Evolutionary conservation across 148 eudicot species (phyloP), one percentile per base, ranked within the genome.

Genomic region (Heliamphora exappendiculata): DNA sequence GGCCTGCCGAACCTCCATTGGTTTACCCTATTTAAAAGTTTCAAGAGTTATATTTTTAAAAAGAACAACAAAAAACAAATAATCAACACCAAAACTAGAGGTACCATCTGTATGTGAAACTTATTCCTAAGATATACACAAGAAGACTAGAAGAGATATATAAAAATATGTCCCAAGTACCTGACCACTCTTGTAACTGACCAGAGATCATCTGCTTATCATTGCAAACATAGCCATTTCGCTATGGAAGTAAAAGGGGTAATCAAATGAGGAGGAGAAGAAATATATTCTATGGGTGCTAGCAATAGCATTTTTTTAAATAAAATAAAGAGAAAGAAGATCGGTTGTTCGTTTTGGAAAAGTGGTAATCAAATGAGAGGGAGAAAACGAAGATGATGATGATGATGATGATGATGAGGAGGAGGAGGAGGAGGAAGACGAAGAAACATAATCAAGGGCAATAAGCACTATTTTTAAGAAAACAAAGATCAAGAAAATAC

Each of bases 1-100:
- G 76, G 98, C 99, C 83, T 95, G 99, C 59, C 98, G 88, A 55
- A 93, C 88, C 84, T 93, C 99, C 75, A 89, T 80, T 26, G 96
- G 83, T 58, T 86, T 90, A 37, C 93, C 91, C 99, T 95, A 88
- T 75, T 78, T 33, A 73, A 14, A 47, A 31, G 64, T 72, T 53
- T 7, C 36, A 51, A 70, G 6, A 70, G 20, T 70, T 70, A 24
- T 1, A 13, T 29, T 29, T 28, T 6, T 13, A 34, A 37, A 4
- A 55, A 20, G 64, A 53, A 55, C 5, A 26, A 26, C 22, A 51
- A 8, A 26, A 4, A 75, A 28, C 69, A 42, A 50, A 50, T 19
- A 13, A 67, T 22, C 47, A 28, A 51, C 26, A 31, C 6, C 14
- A 75, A 31, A 34, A 31, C 45, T 64, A 2, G 63, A 24, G 55